Base-by-base conservation (phyloP, 2,329 filamentous ascomycete species). In the Botrytis deweyae region DNA sequence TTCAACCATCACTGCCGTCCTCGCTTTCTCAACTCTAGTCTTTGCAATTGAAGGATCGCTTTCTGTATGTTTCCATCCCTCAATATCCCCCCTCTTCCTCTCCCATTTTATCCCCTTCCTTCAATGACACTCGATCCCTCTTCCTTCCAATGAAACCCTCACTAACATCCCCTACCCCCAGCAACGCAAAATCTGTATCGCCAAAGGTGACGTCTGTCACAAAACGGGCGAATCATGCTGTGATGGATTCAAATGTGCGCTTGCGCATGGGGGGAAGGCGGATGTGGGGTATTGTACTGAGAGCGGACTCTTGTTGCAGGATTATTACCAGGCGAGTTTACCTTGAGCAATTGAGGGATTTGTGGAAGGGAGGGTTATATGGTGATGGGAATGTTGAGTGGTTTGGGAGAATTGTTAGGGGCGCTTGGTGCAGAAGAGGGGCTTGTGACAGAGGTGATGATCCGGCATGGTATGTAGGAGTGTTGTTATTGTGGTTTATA, bases 201-300 rank as follows among this genome's bases (percentile, higher is more conserved):
- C 38, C 1, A 69, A 44, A 44, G 49, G n/a, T 9, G 49, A 33
- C 18, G n/a, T 69, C 12, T 69, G 66, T 42, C 66, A 42, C 9
- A 12, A 42, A 6, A 29, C n/a, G 0, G 38, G 49, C 18, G n/a
- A 16, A 1, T 0, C 49, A 7, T 69, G 66, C 9, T 69, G 66
- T 33, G 52, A 69, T 42, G 52, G 52, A 5, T 44, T 58, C 16
- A 69, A 69, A 20, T 69, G 66, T 69, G 66, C 66, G 36, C 49
- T 69, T 33, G 66, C 66, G 49, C 66, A 69, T 58, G 66, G 66
- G 1, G 66, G 66, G 7, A 69, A 69, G 7, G 66, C 66, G 22
- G 33, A 42, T 10, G 66, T 69, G 38, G 66, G 66, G 3, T 69
- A 25, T 58, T 69, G 66, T 58, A 69, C 49, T 1, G n/a, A 42